Conservation (phyloP, 1,139 yeast genomes). For the Yamadazyma conglobata region DNA sequence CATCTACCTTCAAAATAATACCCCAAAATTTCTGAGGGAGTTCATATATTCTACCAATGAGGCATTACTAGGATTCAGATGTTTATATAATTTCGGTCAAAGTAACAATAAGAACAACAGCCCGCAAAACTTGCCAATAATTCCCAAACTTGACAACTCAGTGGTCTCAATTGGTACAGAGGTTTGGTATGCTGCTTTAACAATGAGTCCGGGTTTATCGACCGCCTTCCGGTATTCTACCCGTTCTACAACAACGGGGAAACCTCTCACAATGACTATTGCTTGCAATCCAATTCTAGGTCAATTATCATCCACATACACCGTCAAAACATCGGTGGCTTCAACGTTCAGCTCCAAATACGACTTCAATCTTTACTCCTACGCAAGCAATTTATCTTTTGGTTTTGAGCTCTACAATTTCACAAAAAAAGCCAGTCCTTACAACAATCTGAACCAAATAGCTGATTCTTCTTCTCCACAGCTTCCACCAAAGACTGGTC, state of each 20-base stretch:
- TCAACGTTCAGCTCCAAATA: conserved; percentile 82
- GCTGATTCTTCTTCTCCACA: conserved; percentile 4
- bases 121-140: conserved; percentile 17
- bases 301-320: conserved; percentile 82
- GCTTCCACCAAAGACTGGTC: conserved; percentile 2
- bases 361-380: conserved; percentile 88
- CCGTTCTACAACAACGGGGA: conserved; percentile 79
- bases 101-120: conserved; percentile 13
- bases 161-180: conserved; percentile 79
- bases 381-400: conserved; percentile 78
- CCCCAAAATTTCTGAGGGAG: conserved; percentile 68
- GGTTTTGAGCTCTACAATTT: conserved; percentile 81
- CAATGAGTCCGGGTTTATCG: conserved; percentile 83
- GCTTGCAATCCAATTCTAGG: conserved; percentile 91
- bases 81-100: conserved; percentile 66
- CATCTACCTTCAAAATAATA: conserved; percentile 66
- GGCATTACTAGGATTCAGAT: conserved; percentile 77
- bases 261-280: conserved; percentile 84
- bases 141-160: conserved; percentile 43
- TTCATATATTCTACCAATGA: conserved; percentile 86
- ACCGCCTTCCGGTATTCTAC: conserved; percentile 84
- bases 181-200: conserved; percentile 80
- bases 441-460: conserved; percentile 5
- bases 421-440: conserved; percentile 17
- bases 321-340: conserved; percentile 74